These are phyloP conservation scores for Paraphysoderma sedebokerense DNA, from an alignment of 371 early-diverging fungal species.

Conservation along the genomic window DNA sequence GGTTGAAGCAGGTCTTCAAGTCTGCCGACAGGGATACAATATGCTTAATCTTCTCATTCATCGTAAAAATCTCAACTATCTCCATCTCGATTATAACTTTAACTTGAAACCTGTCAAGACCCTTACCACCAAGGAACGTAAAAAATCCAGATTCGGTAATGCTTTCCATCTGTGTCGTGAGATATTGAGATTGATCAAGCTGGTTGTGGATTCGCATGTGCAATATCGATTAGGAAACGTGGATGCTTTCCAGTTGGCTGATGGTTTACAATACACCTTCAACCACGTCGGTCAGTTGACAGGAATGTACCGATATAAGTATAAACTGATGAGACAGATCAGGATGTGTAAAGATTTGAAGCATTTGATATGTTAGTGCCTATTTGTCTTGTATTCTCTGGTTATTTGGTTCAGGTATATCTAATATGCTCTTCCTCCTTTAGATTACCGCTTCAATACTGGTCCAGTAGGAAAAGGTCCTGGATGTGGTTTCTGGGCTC, in stretches of 20 bases:
- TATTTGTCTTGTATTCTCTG: not conserved
- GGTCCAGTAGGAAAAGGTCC: slow-evolving; percentile 96
- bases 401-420: not conserved
- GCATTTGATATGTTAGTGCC: slow-evolving; percentile 56
- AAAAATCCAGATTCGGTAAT: slow-evolving; percentile 97
- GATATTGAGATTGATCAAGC: slow-evolving; percentile 91
- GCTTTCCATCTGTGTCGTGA: slow-evolving; percentile 94
- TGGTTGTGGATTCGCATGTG: slow-evolving; percentile 92
- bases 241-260: slow-evolving; percentile 92
- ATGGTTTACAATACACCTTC: slow-evolving; percentile 95
- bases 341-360: slow-evolving; percentile 92
- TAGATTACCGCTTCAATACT: slow-evolving; percentile 83
- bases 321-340: slow-evolving; percentile 95
- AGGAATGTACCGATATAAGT: slow-evolving; percentile 99
- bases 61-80: slow-evolving; percentile 91
- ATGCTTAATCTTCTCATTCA: slow-evolving; percentile 96
- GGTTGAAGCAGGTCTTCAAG: slow-evolving; percentile 96
- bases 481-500: slow-evolving; percentile 98
- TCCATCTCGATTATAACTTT: slow-evolving; percentile 97
- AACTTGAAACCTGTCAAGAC: slow-evolving; percentile 95
- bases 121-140: slow-evolving; percentile 98
- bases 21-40: slow-evolving; percentile 95
- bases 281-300: slow-evolving; percentile 98
- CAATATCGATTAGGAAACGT: slow-evolving; percentile 93
- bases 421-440: not conserved